phyloP scores from a whole-genome alignment of 2,329 filamentous ascomycete species.

The Trichoderma sp. region DNA sequence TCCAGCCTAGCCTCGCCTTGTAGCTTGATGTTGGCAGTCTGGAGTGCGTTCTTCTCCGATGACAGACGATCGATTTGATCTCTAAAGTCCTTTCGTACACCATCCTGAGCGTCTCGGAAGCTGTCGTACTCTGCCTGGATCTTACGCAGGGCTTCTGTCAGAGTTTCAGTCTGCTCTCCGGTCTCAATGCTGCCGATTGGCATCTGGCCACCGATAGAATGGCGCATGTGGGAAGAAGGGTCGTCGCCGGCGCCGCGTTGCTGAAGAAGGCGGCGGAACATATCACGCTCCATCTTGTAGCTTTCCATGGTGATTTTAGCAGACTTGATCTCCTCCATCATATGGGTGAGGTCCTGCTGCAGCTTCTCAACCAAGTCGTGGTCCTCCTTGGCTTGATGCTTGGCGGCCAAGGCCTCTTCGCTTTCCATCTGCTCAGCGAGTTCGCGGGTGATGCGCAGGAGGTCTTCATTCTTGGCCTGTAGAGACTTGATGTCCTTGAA shows the following conservation, averaged over 20 bases:
- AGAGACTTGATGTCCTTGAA: slow-evolving; percentile 84
- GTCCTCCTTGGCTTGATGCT: slow-evolving; percentile 60
- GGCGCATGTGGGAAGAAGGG: slow-evolving; percentile 66
- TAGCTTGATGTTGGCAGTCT: slow-evolving; percentile 76
- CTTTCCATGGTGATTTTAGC: slow-evolving; percentile 83
- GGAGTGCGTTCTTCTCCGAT: slow-evolving; percentile 75
- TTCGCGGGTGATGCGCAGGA: slow-evolving; percentile 78
- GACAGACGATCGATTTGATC: slow-evolving; percentile 80
- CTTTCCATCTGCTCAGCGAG: slow-evolving; percentile 88
- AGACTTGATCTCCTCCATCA: slow-evolving; percentile 81
- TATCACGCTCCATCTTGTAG: slow-evolving; percentile 93
- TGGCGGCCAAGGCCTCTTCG: slow-evolving; percentile 71
- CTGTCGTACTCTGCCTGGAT: slow-evolving; percentile 86
- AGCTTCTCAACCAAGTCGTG: slow-evolving; percentile 72
- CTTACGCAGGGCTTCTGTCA: slow-evolving; percentile 77
- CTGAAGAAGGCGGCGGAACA: slow-evolving; percentile 92
- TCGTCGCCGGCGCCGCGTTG: slow-evolving; percentile 60
- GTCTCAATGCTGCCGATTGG: slow-evolving; percentile 59
- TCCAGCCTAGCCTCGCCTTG: slow-evolving; percentile 80
- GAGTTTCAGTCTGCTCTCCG: slow-evolving; percentile 54
- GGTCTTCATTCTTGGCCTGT: slow-evolving; percentile 81
- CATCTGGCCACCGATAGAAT: slow-evolving; percentile 61
- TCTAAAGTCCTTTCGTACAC: slow-evolving; percentile 77
- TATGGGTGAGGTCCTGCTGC: slow-evolving; percentile 67
- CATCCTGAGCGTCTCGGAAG: slow-evolving; percentile 80